A percentile compares a stretch with the other conserved stretches of the same genome.
phyloP scores from a whole-genome alignment of 2,329 filamentous ascomycete species.

The Exophiala xenobiotica region DNA sequence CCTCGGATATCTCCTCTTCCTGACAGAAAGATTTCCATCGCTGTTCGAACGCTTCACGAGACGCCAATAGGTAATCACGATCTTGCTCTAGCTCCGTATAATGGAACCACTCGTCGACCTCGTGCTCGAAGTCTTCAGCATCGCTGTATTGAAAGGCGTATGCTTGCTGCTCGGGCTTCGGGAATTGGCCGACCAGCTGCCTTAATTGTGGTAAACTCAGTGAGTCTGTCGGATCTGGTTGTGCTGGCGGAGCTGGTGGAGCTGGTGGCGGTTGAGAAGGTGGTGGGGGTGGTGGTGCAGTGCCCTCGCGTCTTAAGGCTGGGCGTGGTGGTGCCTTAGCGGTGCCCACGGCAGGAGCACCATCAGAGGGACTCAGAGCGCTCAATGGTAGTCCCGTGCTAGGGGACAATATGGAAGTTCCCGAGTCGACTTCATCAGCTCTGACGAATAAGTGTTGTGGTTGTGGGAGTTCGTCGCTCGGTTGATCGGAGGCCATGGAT shows the following conservation, averaged over 20 bases:
- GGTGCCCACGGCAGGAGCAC: constrained; percentile 8
- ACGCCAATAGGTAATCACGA: constrained; percentile 72
- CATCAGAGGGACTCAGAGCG: constrained; percentile 19
- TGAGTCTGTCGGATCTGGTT: constrained; percentile 58
- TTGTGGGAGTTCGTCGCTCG: constrained; percentile 6
- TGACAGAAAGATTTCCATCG: constrained; percentile 64
- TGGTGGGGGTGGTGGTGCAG: constrained; percentile 43
- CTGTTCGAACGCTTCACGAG: constrained; percentile 73
- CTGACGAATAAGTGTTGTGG: constrained; percentile 39
- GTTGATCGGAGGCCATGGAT: constrained; percentile 12
- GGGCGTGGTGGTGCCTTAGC: constrained; percentile 28
- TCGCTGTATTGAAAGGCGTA: constrained; percentile 87
- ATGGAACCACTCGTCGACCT: constrained; percentile 96
- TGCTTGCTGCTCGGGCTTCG: constrained; percentile 64
- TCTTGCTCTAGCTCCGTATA: constrained; percentile 74
- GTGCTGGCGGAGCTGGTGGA: constrained; percentile 36
- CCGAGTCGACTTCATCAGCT: constrained; percentile 51
- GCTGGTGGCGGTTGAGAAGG: constrained; percentile 48
- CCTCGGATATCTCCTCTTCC: constrained; percentile 41
- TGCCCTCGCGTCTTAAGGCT: constrained; percentile 34
- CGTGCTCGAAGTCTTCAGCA: constrained; percentile 72
- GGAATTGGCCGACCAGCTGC: constrained; percentile 71
- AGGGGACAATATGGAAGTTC: constrained; percentile 46
- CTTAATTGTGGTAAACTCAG: constrained; percentile 72
- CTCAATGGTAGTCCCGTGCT: constrained; percentile 23